phyloP scores from a whole-genome alignment of 2,329 filamentous ascomycete genomes.

The Fusarium sp. region DNA sequence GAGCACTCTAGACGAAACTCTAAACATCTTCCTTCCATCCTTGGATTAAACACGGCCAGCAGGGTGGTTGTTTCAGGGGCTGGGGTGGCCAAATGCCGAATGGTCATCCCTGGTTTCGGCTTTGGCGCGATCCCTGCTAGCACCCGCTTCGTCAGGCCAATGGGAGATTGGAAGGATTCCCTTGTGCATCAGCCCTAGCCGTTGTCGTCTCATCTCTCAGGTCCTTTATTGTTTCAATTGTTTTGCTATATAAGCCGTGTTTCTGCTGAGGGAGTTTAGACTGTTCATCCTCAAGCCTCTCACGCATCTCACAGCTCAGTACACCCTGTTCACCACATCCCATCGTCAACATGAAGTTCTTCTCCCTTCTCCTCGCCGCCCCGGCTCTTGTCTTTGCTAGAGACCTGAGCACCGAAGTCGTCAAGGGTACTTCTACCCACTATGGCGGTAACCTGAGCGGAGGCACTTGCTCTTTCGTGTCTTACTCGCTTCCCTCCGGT shows the following conservation, averaged over 20 bases:
- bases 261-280: not conserved
- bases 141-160: not conserved
- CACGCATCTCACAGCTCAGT: constrained; percentile 12
- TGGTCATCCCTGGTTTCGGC: not conserved
- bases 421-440: constrained; percentile 54
- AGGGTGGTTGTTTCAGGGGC: not conserved
- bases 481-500: constrained; percentile 69
- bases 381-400: constrained; percentile 38
- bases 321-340: not conserved
- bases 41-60: not conserved
- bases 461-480: constrained; percentile 72
- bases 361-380: constrained; percentile 27
- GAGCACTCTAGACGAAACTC: not conserved
- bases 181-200: not conserved
- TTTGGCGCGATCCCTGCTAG: constrained; percentile 1
- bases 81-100: not conserved
- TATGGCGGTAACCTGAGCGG: constrained; percentile 69
- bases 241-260: constrained; percentile 3
- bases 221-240: not conserved
- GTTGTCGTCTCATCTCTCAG: constrained; percentile 3
- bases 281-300: not conserved
- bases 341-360: constrained; percentile 38
- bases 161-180: not conserved
- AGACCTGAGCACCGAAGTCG: constrained; percentile 26
- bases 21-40: not conserved